A percentile compares a stretch with the other conserved stretches of the same genome.
Evolutionary conservation across 495 filamentous ascomycete genomes (phyloP).

Genomic region (Xylaria grammica): DNA sequence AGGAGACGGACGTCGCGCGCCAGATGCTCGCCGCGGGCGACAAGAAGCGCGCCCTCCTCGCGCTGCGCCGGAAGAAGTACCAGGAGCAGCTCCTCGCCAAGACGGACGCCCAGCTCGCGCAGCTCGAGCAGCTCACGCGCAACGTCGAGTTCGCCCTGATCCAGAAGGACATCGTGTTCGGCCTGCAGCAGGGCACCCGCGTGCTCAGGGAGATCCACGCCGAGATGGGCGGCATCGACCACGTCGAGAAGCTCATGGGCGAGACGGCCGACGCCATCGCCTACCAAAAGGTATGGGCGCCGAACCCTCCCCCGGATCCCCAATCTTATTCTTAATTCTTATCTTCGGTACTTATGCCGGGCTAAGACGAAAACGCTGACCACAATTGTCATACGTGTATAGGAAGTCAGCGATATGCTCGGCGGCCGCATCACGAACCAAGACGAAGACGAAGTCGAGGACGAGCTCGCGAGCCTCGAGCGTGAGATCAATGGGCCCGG

Average conservation of each 20-base stretch:
- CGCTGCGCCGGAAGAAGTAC: slow-evolving; percentile 94
- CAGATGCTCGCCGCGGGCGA: slow-evolving; percentile 77
- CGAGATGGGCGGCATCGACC: slow-evolving; percentile 95
- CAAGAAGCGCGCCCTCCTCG: slow-evolving; percentile 80
- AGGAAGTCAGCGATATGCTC: slow-evolving; percentile 92
- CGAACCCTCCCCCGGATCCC: no score
- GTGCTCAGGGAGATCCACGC: slow-evolving; percentile 89
- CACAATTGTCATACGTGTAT: slow-evolving; percentile 11
- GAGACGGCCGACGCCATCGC: slow-evolving; percentile 86
- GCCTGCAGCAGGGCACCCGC: slow-evolving; percentile 87
- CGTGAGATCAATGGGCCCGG: slow-evolving; percentile 61
- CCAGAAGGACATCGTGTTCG: slow-evolving; percentile 92
- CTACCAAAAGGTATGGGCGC: slow-evolving; percentile 78
- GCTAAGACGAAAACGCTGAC: background rate
- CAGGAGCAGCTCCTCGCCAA: slow-evolving; percentile 88
- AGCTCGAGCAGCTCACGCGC: slow-evolving; percentile 80
- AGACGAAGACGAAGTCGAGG: slow-evolving; percentile 97
- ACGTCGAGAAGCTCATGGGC: slow-evolving; percentile 91
- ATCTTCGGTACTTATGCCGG: no score
- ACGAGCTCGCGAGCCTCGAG: slow-evolving; percentile 84
- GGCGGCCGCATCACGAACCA: slow-evolving; percentile 83
- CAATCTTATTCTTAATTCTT: no score
- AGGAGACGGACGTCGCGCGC: slow-evolving; percentile 82
- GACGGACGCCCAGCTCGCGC: slow-evolving; percentile 88
- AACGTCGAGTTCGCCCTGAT: slow-evolving; percentile 93